Conservation (phyloP, 768 basidiomycete genomes). For the Pisolithus orientalis region DNA sequence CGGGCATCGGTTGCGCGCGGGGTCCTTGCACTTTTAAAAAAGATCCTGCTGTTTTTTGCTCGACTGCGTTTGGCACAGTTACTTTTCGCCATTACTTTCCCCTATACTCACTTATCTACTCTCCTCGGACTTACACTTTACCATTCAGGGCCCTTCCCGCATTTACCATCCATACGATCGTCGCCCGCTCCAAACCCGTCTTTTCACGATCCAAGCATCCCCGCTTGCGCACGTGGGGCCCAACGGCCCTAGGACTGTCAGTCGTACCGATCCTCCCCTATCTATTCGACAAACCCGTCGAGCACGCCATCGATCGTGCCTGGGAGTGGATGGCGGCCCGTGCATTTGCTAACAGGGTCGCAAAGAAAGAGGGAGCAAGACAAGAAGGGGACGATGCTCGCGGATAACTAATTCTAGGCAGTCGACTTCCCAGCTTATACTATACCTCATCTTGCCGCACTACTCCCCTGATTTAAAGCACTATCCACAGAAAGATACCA, state of each 20-base stretch:
- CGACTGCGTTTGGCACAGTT: no score
- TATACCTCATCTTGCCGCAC: no score
- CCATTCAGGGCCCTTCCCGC: constrained; percentile 67
- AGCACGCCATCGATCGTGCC: constrained; percentile 55
- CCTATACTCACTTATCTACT: background rate
- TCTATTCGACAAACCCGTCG: constrained; percentile 76
- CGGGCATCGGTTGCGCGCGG: background rate
- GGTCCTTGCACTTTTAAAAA: background rate
- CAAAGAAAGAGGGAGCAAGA: constrained; percentile 10
- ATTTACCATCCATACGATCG: constrained; percentile 79
- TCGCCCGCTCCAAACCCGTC: constrained; percentile 63
- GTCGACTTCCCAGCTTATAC: no score
- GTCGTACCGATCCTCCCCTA: constrained; percentile 71
- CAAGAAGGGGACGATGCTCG: background rate
- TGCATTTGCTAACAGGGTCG: constrained; percentile 36
- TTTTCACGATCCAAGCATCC: constrained; percentile 54
- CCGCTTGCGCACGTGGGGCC: constrained; percentile 65
- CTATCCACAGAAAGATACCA: no score
- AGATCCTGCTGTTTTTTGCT: background rate
- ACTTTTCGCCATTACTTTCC: constrained; percentile 4
- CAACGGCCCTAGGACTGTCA: constrained; percentile 66
- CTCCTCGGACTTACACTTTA: background rate
- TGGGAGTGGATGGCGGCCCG: constrained; percentile 68
- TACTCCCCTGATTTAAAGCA: no score
- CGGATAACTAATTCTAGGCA: background rate